A percentile compares a stretch with the other conserved stretches of the same genome.
Conservation (phyloP, 2,329 filamentous ascomycete species). For the Delphinella strobiligena region DNA sequence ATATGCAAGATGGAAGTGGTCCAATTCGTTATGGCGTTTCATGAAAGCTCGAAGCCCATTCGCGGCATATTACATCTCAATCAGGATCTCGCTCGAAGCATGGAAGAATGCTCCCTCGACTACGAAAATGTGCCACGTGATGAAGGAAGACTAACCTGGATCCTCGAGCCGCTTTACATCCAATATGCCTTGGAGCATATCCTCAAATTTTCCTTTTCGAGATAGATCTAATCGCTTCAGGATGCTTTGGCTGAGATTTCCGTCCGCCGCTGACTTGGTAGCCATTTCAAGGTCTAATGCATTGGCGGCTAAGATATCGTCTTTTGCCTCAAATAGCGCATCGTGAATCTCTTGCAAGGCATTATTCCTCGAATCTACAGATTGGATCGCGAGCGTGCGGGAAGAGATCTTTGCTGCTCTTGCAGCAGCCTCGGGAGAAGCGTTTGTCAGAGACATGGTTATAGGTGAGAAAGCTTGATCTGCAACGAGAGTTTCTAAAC, state of each 20-base stretch:
- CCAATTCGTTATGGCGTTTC: too few relatives aligned
- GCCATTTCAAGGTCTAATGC: conserved; percentile 68
- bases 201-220: conserved; percentile 84
- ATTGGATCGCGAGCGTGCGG: conserved; percentile 68
- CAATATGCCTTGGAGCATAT: conserved; percentile 91
- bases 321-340: conserved; percentile 57
- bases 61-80: too few relatives aligned
- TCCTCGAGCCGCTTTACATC: conserved; percentile 77
- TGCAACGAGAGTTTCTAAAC: too few relatives aligned
- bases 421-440: conserved; percentile 66
- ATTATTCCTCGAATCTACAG: conserved; percentile 64
- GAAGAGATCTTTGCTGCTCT: conserved; percentile 69
- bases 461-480: too few relatives aligned
- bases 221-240: conserved; percentile 80
- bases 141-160: conserved; percentile 52
- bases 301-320: conserved; percentile 77
- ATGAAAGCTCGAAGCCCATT: too few relatives aligned
- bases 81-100: too few relatives aligned
- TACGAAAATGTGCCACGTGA: too few relatives aligned
- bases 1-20: too few relatives aligned
- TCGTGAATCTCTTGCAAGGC: conserved; percentile 74
- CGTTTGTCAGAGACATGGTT: conserved; percentile 79
- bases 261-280: conserved; percentile 58
- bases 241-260: conserved; percentile 67
- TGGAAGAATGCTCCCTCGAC: too few relatives aligned